A percentile compares a stretch with the other conserved stretches of the same genome.
Evolutionary conservation across 2,329 filamentous ascomycete genomes (phyloP).

Genomic region (Plectosphaerella cucumerina): DNA sequence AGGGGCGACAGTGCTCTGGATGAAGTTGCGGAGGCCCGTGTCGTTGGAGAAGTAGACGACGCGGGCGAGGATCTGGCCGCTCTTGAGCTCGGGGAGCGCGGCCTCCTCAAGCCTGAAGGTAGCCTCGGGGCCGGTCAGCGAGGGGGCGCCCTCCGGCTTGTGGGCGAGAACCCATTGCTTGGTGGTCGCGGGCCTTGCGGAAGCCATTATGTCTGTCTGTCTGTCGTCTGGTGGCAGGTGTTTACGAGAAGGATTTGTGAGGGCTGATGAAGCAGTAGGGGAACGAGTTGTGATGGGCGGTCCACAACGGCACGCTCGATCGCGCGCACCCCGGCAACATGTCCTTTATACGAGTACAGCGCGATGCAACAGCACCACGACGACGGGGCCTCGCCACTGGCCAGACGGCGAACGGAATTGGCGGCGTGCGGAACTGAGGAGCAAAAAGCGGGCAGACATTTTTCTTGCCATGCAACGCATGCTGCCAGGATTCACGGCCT

Average conservation of each 20-base stretch:
- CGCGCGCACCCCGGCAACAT: too few relatives aligned
- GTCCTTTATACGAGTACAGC: not conserved
- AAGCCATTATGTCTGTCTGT: slow-evolving; percentile 31
- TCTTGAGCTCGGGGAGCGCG: slow-evolving; percentile 48
- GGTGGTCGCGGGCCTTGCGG: slow-evolving; percentile 27
- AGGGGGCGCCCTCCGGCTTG: slow-evolving; percentile 55
- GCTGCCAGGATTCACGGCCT: not conserved
- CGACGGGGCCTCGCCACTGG: not conserved
- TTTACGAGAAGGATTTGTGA: too few relatives aligned
- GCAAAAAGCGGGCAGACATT: not conserved
- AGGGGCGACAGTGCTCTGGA: slow-evolving; percentile 23
- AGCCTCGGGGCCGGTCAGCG: slow-evolving; percentile 62
- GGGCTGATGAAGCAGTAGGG: too few relatives aligned
- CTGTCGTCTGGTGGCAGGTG: too few relatives aligned
- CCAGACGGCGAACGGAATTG: not conserved
- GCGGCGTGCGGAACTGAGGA: not conserved
- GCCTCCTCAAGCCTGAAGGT: slow-evolving; percentile 47
- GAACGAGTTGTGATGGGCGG: too few relatives aligned
- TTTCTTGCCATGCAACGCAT: not conserved
- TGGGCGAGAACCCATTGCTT: slow-evolving; percentile 56
- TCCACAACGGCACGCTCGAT: too few relatives aligned
- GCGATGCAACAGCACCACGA: not conserved
- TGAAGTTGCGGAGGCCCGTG: slow-evolving; percentile 60
- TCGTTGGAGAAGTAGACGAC: slow-evolving; percentile 64
- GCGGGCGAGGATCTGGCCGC: slow-evolving; percentile 61